Evolutionary conservation across 164 flowering plant species (phyloP), one percentile per base, ranked within the genome.

Genomic region (Kingdonia uniflora): DNA sequence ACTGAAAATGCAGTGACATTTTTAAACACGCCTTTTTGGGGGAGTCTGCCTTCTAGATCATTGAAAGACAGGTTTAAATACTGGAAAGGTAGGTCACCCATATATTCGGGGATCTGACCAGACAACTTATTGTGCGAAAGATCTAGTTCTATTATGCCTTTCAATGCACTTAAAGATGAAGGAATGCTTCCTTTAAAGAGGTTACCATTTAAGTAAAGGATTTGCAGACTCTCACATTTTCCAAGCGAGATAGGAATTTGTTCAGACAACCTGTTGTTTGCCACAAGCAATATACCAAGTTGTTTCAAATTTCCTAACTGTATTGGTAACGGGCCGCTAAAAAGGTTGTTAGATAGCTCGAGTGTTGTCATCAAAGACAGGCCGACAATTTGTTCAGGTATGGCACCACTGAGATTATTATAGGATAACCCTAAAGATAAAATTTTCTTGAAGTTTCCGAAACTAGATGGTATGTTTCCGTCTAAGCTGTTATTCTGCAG

Each of bases 231-330:
- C 1, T 25, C 2, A 38, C 75, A 68, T 1, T 15, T 40, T 11
- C 71, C 65, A 15, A 74, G 52, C 19, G 48, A 47, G 68, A 55
- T n/a, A n/a, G n/a, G n/a, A n/a, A n/a, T n/a, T n/a, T n/a, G n/a
- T n/a, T n/a, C n/a, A n/a, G n/a, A n/a, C n/a, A 74, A 51, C 14
- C 25, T 57, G 19, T 74, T 74, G 1, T 42, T 7, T 25, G 73
- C 57, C 10, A 68, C 16, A 44, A 38, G 50, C 19, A 74, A 23
- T 0, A 3, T 1, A 1, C 19, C 21, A 50, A 29, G 22, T 26
- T 29, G 16, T 10, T 17, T 50, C 53, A 50, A 50, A 6, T 33
- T 33, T 7, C 40, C 53, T 7, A 50, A 39, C 2, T 50, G 37
- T 15, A 7, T 16, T 29, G 40, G 53, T 5, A 50, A 6, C 5